Base-by-base conservation (phyloP, 352 stramenopile genomes). In the Pythium scleroteichum region DNA sequence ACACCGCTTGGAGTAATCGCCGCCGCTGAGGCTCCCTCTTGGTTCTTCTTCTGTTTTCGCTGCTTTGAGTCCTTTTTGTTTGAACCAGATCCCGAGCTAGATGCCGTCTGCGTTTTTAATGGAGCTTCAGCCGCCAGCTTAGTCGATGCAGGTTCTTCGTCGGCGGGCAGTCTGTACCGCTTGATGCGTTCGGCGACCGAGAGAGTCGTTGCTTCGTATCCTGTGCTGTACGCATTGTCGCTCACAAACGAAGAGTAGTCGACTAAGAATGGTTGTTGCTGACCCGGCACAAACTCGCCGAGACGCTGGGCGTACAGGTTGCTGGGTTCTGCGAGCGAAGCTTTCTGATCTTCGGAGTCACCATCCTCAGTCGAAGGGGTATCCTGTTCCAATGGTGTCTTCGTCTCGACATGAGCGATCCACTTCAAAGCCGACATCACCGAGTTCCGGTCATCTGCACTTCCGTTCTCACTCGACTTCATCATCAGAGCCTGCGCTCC, bases 191-290 rank as follows among this genome's bases (percentile, higher is more conserved):
- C 78, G 8, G 78, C 71, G 14, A 92, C 74, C 0, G 82, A 83
- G 1, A 88, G 49, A 1, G 78, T 87, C 3, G 81, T 89, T 1
- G 85, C 68, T 62, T 91, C 69, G 55, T 88, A 95, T 0, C 82
- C 87, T 1, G 82, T 92, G 56, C 81, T 94, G 64, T 81, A 94
- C 24, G 76, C 77, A 46, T 94, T 95, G 50, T 95, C 87, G 48
- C 64, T 78, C 6, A 95, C 59, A 17, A 90, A 72, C 35, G 75
- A 73, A 5, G 78, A 59, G 49, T 91, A 92, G 59, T 94, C 77
- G 12, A 95, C 53, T 42, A 95, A 53, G 52, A 95, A 94, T 29
- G 85, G 85, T n/a, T 82, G 79, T 49, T 94, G 85, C 51, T 90
- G 79, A 24, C 78, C 81, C 20, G 80, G 72, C 27, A 86, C 60